Base-by-base conservation (phyloP, 208 protist genomes). In the Porcisia deanei region DNA sequence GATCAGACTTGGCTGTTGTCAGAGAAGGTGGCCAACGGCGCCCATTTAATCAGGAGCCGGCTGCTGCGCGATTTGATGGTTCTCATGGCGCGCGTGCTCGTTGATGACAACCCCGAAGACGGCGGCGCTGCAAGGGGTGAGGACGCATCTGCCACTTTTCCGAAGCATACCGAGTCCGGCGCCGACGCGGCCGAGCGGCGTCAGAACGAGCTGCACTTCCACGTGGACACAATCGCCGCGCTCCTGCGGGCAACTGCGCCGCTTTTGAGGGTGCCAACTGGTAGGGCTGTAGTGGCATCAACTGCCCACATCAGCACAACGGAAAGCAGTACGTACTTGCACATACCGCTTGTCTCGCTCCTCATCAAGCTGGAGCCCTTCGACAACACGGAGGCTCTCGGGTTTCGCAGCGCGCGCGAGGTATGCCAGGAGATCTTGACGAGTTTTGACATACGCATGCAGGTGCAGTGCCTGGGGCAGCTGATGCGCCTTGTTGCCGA, bases 401-500 rank as follows among this genome's bases (percentile, higher is more conserved):
- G 79, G 16, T 93, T 87, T 82, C 81, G 82, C 55, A 94, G 85
- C 61, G 91, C 91, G 22, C 88, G 84, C 53, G 91, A 97, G 39
- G 87, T 93, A 25, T 95, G 91, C 83, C 86, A 85, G 55, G 85
- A 91, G 43, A 86, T 97, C 30, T 61, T 97, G 39, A 83, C 76
- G 52, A 93, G 89, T 80, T 93, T 97, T 63, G 91, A 95, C 71
- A 77, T 94, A 47, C 87, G 86, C 60, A 96, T 88, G 16, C 93
- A 97, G 86, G 83, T 97, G 63, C 71, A 82, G 54, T 95, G 89
- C 81, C 54, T 97, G 14, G 67, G 90, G 64, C 86, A 91, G 76
- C 85, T 97, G 70, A 95, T 97, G 91, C 80, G 85, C 8, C 83
- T 96, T 16, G 82, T 97, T 20, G 81, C 89, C 30, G 85, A 97